A percentile compares a stretch with the other conserved stretches of the same genome.
Conservation (phyloP, 2,329 filamentous ascomycete species). For the Boeremia lycopersici region DNA sequence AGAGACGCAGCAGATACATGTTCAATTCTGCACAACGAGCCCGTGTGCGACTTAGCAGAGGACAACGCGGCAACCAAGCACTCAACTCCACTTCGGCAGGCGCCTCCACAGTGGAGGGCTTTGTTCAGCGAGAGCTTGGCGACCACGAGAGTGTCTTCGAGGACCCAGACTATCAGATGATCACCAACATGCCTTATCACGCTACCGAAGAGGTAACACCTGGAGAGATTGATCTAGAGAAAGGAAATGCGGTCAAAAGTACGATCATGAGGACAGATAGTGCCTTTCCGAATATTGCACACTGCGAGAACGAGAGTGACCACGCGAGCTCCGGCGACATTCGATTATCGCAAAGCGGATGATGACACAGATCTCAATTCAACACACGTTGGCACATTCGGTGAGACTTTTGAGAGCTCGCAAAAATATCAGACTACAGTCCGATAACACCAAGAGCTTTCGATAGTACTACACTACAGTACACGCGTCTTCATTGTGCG, state of each 20-base stretch:
- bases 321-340: too few relatives aligned
- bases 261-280: not conserved
- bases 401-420: too few relatives aligned
- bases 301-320: too few relatives aligned
- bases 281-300: not conserved
- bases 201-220: not conserved
- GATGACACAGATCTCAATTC: too few relatives aligned
- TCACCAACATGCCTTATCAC: not conserved
- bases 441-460: too few relatives aligned
- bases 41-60: not conserved
- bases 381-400: too few relatives aligned
- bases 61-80: not conserved
- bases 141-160: conserved; percentile 2
- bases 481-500: too few relatives aligned
- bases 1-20: not conserved
- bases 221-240: not conserved
- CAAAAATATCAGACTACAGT: too few relatives aligned
- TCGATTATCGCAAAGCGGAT: too few relatives aligned
- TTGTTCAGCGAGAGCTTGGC: not conserved
- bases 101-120: not conserved
- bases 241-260: not conserved
- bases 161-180: conserved; percentile 10
- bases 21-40: not conserved
- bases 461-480: too few relatives aligned
- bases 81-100: conserved; percentile 12